Conservation (phyloP, 805 yeast species). For the Kazachstania taianensis region DNA sequence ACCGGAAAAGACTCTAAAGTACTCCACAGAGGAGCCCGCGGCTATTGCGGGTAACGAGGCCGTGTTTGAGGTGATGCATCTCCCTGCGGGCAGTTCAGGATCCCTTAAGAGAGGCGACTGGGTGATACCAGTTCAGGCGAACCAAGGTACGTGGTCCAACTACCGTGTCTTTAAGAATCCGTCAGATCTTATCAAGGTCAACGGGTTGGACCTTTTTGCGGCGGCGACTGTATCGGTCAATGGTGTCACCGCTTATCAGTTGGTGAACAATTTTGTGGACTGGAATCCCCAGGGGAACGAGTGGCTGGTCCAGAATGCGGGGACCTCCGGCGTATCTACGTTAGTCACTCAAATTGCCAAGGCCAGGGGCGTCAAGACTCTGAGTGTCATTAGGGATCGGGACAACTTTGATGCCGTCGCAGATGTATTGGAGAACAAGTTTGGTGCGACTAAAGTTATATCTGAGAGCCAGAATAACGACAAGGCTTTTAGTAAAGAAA, state of each 20-base stretch:
- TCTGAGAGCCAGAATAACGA: constrained; percentile 79
- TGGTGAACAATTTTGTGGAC: constrained; percentile 57
- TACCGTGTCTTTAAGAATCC: constrained; percentile 54
- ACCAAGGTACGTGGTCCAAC: constrained; percentile 87
- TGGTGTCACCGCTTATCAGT: constrained; percentile 84
- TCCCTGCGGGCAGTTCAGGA: constrained; percentile 34
- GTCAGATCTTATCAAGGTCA: constrained; percentile 45
- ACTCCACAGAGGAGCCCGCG: constrained; percentile 51
- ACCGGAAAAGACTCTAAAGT: constrained; percentile 45
- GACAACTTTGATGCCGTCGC: constrained; percentile 57
- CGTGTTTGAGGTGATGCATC: constrained; percentile 68
- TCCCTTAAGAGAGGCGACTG: constrained; percentile 58
- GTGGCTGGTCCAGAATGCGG: constrained; percentile 95
- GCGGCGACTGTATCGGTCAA: constrained; percentile 90
- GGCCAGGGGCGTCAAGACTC: constrained; percentile 67
- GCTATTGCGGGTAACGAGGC: constrained; percentile 96
- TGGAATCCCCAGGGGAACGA: constrained; percentile 35
- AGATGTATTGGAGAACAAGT: constrained; percentile 39
- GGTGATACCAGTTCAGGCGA: constrained; percentile 69
- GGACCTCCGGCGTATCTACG: constrained; percentile 89
- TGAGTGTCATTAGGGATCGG: constrained; percentile 82
- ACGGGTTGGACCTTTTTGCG: constrained; percentile 40
- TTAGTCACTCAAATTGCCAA: constrained; percentile 83
- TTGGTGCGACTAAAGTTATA: constrained; percentile 80
- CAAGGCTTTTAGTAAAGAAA: constrained; percentile 51